Conservation (phyloP, 129 eudicot genomes). For the Cynara cardunculus region DNA sequence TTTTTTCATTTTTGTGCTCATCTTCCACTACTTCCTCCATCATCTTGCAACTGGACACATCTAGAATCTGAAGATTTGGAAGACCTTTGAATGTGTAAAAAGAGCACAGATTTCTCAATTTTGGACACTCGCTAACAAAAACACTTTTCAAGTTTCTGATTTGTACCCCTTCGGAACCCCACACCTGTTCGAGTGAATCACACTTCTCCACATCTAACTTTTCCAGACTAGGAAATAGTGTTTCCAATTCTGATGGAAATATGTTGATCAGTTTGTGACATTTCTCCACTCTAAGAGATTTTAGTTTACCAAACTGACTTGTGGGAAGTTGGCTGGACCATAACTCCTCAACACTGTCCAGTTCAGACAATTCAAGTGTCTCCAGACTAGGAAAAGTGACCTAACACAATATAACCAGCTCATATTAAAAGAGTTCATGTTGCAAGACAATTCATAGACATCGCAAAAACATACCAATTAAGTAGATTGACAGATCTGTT, state of each 20-base stretch:
- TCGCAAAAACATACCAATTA: background rate
- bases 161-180: conserved; percentile 28
- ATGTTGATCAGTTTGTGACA: conserved; percentile 30
- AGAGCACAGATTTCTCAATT: conserved; percentile 22
- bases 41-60: conserved; percentile 28
- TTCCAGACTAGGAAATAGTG: conserved; percentile 27
- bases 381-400: conserved; percentile 29
- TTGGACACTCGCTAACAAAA: conserved; percentile 23
- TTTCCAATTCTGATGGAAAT: conserved; percentile 27
- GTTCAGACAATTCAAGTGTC: conserved; percentile 37
- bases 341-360: conserved; percentile 30
- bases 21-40: conserved; percentile 28
- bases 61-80: conserved; percentile 18
- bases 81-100: conserved; percentile 31
- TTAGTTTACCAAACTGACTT: conserved; percentile 24
- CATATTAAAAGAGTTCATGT: background rate
- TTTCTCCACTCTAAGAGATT: conserved; percentile 23
- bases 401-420: conserved; percentile 1
- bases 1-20: conserved; percentile 12
- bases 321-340: conserved; percentile 25
- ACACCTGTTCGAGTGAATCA: conserved; percentile 30
- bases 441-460: background rate
- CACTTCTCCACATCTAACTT: conserved; percentile 32
- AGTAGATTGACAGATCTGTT: background rate
- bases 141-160: conserved; percentile 26